A percentile compares a stretch with the other conserved stretches of the same genome.
Conservation (phyloP, 1,284 basidiomycete genomes). For the Agroathelia rolfsii region DNA sequence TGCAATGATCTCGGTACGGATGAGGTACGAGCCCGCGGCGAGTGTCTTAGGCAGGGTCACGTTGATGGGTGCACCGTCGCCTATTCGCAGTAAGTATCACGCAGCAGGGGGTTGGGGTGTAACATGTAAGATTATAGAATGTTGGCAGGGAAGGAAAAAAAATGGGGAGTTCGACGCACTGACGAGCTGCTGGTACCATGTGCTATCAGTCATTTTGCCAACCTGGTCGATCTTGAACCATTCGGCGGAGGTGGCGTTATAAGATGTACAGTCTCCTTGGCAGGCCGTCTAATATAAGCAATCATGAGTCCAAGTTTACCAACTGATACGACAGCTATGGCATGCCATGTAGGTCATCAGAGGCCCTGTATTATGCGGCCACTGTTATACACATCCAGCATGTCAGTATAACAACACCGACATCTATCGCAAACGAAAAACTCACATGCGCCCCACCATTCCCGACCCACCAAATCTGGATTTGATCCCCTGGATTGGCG, state of each 20-base stretch:
- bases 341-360: conserved; percentile 30
- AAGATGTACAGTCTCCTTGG: conserved; percentile 21
- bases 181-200: conserved; percentile 33
- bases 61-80: conserved; percentile 25
- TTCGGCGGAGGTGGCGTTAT: conserved; percentile 23
- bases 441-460: conserved; percentile 22
- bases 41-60: conserved; percentile 46
- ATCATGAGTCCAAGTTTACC: no score
- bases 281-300: conserved; percentile 46
- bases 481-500: conserved; percentile 29
- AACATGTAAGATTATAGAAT: background rate
- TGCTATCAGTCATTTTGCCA: conserved; percentile 16
- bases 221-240: conserved; percentile 31
- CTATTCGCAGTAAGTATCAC: no score
- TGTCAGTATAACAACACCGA: conserved; percentile 1
- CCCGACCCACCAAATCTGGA: conserved; percentile 24
- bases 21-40: conserved; percentile 52
- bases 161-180: conserved; percentile 19
- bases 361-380: conserved; percentile 28
- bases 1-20: conserved; percentile 66
- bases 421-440: background rate
- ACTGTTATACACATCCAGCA: conserved; percentile 15
- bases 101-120: no score
- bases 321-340: no score
- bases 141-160: background rate